Base-by-base conservation (phyloP, 345 rosid genomes). In the Moricandia moricandioides region DNA sequence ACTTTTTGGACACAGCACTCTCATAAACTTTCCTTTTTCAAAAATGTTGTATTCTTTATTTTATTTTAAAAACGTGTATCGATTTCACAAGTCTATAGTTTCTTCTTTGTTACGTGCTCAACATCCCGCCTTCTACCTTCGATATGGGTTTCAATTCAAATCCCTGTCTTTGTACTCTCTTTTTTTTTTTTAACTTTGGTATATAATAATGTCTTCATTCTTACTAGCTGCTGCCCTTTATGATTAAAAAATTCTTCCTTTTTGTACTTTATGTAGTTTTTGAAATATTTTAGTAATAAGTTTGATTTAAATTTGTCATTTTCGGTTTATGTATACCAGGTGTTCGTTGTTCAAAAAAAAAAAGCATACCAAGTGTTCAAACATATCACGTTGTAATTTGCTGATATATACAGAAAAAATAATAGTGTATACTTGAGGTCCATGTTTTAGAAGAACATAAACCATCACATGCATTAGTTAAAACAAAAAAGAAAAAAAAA, bases 41-140 rank as follows among this genome's bases (percentile, higher is more conserved):
- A 30, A 30, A 16, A 14, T 56, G 71, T 31, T 21, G 26, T 58
- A 39, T 18, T 40, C 21, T 56, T 66, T 30, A 1, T 55, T 12
- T 21, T 21, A 21, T 21, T 26, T 27, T 16, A 14, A n/a, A n/a
- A n/a, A 35, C 3, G 14, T 30, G 60, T 51, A 27, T 35, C 55
- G 51, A 62, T 18, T 26, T 57, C 4, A 12, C 34, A 27, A 27
- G 52, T 56, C 16, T 58, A 29, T 0, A 56, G 4, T 60, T 1
- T 31, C 51, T 7, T 71, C n/a, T 61, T 3, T 62, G 8, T 40
- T 26, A 39, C 59, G 10, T 56, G 16, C 14, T 67, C 43, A 27
- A 59, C 37, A 35, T 75, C 79, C 67, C 78, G 67, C 78, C 67
- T 67, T 61, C 4, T 51, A 61, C 63, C 27, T 68, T 75, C 62